Evolutionary conservation across 495 filamentous ascomycete species (phyloP).

Genomic region (Thermothielavioides terrestris): DNA sequence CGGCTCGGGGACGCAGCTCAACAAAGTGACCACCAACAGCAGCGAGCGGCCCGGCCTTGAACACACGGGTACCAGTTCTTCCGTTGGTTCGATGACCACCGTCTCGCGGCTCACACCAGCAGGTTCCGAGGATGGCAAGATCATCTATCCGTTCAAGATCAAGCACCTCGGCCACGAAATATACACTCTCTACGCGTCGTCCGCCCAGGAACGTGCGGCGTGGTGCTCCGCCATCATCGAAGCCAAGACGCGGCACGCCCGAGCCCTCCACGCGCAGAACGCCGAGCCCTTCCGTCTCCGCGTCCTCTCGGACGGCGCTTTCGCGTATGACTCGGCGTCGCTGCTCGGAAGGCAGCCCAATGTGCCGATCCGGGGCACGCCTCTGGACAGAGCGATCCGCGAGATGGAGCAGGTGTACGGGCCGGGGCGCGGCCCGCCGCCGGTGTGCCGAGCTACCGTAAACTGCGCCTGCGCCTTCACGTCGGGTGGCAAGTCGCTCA

Average conservation of each 20-base stretch:
- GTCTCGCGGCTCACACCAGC: conserved; percentile 41
- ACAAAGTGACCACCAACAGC: conserved; percentile 41
- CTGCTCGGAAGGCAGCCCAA: conserved; percentile 35
- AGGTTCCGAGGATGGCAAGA: conserved; percentile 54
- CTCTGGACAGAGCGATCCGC: conserved; percentile 79
- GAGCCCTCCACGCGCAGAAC: conserved; percentile 80
- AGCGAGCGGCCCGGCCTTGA: conserved; percentile 50
- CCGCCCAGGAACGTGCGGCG: conserved; percentile 61
- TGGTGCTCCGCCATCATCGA: conserved; percentile 93
- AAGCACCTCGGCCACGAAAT: conserved; percentile 90
- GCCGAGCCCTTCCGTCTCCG: conserved; percentile 91
- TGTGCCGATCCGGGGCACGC: conserved; percentile 70
- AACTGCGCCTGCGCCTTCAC: conserved; percentile 91
- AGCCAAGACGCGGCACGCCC: conserved; percentile 87
- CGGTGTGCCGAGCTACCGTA: conserved; percentile 73
- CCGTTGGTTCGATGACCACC: conserved; percentile 30
- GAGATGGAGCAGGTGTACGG: conserved; percentile 76
- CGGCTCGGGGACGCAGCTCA: conserved; percentile 43
- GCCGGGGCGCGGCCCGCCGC: conserved; percentile 54
- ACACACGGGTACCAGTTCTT: conserved; percentile 54
- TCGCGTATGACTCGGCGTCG: conserved; percentile 65
- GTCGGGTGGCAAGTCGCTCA: conserved; percentile 72
- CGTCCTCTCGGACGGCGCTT: conserved; percentile 87
- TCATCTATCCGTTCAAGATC: conserved; percentile 89
- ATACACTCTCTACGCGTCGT: conserved; percentile 80